Conservation (phyloP, 352 stramenopile species). For the Globisporangium takayamanum region DNA sequence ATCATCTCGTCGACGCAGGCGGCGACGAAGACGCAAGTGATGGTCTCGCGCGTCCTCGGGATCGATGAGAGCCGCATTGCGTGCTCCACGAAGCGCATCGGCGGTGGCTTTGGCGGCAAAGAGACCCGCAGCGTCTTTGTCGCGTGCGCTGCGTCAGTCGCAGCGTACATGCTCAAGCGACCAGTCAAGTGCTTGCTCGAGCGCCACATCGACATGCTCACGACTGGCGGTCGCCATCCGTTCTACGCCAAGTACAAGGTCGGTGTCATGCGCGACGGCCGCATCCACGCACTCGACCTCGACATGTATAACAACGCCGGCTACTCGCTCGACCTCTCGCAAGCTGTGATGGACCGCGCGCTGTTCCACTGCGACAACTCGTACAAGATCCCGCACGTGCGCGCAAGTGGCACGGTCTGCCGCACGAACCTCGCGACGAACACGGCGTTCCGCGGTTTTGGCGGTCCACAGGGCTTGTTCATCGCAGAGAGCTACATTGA, state of each 20-base stretch:
- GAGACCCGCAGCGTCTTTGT: slow-evolving; percentile 91
- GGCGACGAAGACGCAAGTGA: slow-evolving; percentile 89
- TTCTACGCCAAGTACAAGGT: slow-evolving; percentile 94
- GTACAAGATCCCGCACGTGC: slow-evolving; percentile 92
- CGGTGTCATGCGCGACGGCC: slow-evolving; percentile 74
- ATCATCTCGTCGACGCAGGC: slow-evolving; percentile 94
- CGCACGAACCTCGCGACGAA: slow-evolving; percentile 94
- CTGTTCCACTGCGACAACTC: slow-evolving; percentile 94
- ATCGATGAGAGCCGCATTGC: slow-evolving; percentile 89
- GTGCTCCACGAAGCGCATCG: slow-evolving; percentile 91
- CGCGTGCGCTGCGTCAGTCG: slow-evolving; percentile 88
- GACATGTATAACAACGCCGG: slow-evolving; percentile 94
- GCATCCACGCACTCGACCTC: slow-evolving; percentile 87
- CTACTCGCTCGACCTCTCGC: slow-evolving; percentile 92
- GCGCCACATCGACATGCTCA: slow-evolving; percentile 94
- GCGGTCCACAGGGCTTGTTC: slow-evolving; percentile 90
- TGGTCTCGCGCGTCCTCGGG: slow-evolving; percentile 87
- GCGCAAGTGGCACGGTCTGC: slow-evolving; percentile 85
- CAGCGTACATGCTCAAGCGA: slow-evolving; percentile 80
- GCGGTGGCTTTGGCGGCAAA: slow-evolving; percentile 96
- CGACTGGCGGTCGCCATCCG: slow-evolving; percentile 89
- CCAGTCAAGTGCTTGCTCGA: slow-evolving; percentile 91
- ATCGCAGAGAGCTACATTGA: slow-evolving; percentile 94
- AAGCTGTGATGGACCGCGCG: slow-evolving; percentile 92
- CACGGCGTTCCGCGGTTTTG: slow-evolving; percentile 95